Percentiles rank a stretch among this genome's conserved stretches.
phyloP scores from a whole-genome alignment of 495 filamentous ascomycete species.

The Chaetomium cochliodes region DNA sequence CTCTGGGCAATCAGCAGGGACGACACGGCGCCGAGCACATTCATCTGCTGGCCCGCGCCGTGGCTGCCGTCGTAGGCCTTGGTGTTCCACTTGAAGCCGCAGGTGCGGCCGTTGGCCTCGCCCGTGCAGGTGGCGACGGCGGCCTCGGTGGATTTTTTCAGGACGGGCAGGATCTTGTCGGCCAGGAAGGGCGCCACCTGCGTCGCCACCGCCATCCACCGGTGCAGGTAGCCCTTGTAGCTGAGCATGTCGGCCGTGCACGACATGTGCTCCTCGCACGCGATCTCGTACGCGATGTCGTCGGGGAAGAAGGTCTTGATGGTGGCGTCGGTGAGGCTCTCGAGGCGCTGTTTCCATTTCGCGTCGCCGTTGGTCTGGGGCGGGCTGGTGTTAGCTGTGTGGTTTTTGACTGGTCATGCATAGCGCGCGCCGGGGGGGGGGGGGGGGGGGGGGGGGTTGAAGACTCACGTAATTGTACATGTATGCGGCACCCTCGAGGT shows the following conservation, averaged over 20 bases:
- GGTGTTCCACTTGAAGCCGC: conserved; percentile 68
- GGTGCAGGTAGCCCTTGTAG: conserved; percentile 83
- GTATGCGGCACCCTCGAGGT: conserved; percentile 68
- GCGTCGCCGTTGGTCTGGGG: conserved; percentile 55
- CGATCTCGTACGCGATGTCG: conserved; percentile 57
- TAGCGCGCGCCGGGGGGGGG: no score
- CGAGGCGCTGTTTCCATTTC: conserved; percentile 59
- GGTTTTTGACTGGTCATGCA: conserved; percentile 5
- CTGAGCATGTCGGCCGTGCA: conserved; percentile 77
- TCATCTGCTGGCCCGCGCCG: conserved; percentile 70
- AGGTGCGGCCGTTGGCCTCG: conserved; percentile 55
- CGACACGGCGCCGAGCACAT: conserved; percentile 63
- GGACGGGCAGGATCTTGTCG: conserved; percentile 60
- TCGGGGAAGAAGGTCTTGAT: conserved; percentile 59
- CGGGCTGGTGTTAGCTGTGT: background rate
- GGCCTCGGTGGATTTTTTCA: conserved; percentile 63
- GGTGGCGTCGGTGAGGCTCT: conserved; percentile 59
- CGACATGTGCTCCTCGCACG: conserved; percentile 61
- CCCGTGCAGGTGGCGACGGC: conserved; percentile 69
- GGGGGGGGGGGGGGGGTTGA: background rate
- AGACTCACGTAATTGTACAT: conserved; percentile 70
- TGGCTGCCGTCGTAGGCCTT: conserved; percentile 56
- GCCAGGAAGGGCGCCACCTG: conserved; percentile 68
- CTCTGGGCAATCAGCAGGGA: conserved; percentile 47
- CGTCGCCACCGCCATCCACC: conserved; percentile 73